phyloP scores from a whole-genome alignment of 139 green algal genomes.

The Auxenochlorella pyrenoidosa region DNA sequence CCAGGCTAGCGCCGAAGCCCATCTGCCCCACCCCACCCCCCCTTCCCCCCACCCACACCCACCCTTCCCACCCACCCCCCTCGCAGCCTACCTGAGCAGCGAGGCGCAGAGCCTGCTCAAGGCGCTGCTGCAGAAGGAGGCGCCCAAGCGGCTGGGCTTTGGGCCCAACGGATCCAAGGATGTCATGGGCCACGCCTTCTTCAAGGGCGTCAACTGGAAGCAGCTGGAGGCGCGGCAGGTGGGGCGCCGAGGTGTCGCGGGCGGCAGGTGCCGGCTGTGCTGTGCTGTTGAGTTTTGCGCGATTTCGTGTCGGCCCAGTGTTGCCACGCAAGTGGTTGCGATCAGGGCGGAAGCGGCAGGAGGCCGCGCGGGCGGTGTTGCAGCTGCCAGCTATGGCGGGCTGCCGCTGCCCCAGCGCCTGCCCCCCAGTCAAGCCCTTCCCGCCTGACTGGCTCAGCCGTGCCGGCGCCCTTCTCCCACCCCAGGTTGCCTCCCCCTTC shows the following conservation, averaged over 20 bases:
- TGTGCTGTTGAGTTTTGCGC: neutral
- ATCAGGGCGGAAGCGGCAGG: too few species aligned
- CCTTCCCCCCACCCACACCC: too few species aligned
- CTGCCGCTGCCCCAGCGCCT: too few species aligned
- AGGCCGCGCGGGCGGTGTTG: too few species aligned
- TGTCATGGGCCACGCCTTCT: constrained; percentile 87
- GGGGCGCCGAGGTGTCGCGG: neutral
- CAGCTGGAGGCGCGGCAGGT: constrained; percentile 81
- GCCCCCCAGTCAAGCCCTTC: too few species aligned
- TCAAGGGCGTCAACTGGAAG: constrained; percentile 88
- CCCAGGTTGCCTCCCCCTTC: constrained; percentile 87
- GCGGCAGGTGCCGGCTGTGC: neutral
- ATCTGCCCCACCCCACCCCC: too few species aligned
- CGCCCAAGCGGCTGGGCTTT: constrained; percentile 83
- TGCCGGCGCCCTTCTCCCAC: constrained; percentile 54
- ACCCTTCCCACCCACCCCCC: neutral
- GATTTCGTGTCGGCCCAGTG: too few species aligned
- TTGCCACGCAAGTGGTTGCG: too few species aligned
- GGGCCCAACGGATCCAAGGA: constrained; percentile 67
- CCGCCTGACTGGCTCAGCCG: too few species aligned
- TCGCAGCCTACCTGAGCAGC: constrained; percentile 62
- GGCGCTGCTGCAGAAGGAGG: constrained; percentile 87
- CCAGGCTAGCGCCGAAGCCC: too few species aligned
- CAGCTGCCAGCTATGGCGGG: too few species aligned
- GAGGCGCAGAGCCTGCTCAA: constrained; percentile 64